Evolutionary conservation across 164 flowering plant genomes (phyloP), one percentile per base, ranked within the genome.

Genomic region (Stephania japonica): DNA sequence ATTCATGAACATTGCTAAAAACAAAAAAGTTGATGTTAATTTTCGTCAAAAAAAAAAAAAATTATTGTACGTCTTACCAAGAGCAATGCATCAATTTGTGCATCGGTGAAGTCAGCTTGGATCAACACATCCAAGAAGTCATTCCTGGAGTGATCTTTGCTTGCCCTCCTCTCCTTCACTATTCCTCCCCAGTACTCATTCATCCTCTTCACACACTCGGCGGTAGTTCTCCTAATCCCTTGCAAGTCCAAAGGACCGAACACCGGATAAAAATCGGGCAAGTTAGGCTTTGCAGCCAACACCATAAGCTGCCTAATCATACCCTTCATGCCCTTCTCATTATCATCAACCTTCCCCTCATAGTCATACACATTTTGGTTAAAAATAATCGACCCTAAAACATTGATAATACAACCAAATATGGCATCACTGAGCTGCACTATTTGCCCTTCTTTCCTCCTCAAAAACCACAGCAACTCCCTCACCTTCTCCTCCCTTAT

Each of bases 91-190:
- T 83, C 75, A 44, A 85, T 83, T 61, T 73, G 83, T 4, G 74
- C 77, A 65, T 80, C 71, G 1, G 68, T 56, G 16, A 78, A 85
- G 0, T 42, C 75, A 27, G 69, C 77, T 7, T 42, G 62, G 12
- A 84, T 66, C 63, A 84, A 38, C 47, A 70, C 75, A 38, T 79
- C 81, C 68, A 82, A 67, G 70, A 84, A 81, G 66, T 84, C 87
- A 13, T 47, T 69, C 25, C 38, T 49, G 7, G 41, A 24, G 5
- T 13, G 41, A 38, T 50, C 69, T 26, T 65, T 43, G 24, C 56
- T 16, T 16, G 49, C 77, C 74, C 84, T 80, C 67, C 83, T 76
- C 53, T 83, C 84, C 53, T 80, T 77, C 27, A 85, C 63, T 19
- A 77, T 38, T 38, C n/a, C 43, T n/a, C 73, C 75, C 87, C 87